Evolutionary conservation across 164 flowering plant genomes (phyloP).

Genomic region (Euptelea pleiosperma): DNA sequence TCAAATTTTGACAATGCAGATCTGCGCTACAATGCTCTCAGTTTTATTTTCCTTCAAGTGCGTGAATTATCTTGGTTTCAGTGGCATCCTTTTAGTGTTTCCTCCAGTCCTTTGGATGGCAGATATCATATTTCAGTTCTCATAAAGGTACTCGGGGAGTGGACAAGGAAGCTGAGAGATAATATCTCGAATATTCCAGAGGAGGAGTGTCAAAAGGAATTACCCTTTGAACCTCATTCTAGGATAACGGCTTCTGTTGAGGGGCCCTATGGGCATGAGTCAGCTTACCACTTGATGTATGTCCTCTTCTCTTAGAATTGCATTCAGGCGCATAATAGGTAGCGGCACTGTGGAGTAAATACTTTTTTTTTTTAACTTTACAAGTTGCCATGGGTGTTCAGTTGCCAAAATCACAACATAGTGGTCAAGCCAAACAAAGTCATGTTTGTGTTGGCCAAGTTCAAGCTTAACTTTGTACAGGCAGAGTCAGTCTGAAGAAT

Average conservation of each 20-base stretch:
- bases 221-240: constrained; percentile 20
- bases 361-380: too few species aligned
- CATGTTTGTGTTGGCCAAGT: not conserved
- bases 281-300: constrained; percentile 77
- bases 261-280: constrained; percentile 94
- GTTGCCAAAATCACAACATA: too few species aligned
- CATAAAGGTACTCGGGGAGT: constrained; percentile 83
- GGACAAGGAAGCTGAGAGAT: constrained; percentile 69
- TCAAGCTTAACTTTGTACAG: not conserved
- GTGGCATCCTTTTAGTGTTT: constrained; percentile 97
- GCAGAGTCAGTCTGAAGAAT: not conserved
- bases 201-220: constrained; percentile 22
- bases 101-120: constrained; percentile 94
- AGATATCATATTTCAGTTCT: constrained; percentile 65
- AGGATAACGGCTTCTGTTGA: constrained; percentile 73
- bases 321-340: too few species aligned
- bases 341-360: too few species aligned
- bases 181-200: constrained; percentile 31
- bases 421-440: not conserved
- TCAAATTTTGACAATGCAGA: constrained; percentile 30
- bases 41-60: constrained; percentile 76
- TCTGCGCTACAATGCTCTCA: constrained; percentile 77
- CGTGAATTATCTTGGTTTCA: constrained; percentile 82
- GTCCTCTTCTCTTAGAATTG: constrained; percentile 13
- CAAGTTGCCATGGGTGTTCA: too few species aligned